phyloP scores from a whole-genome alignment of 352 stramenopile species.

The Globisporangium iwayamae region DNA sequence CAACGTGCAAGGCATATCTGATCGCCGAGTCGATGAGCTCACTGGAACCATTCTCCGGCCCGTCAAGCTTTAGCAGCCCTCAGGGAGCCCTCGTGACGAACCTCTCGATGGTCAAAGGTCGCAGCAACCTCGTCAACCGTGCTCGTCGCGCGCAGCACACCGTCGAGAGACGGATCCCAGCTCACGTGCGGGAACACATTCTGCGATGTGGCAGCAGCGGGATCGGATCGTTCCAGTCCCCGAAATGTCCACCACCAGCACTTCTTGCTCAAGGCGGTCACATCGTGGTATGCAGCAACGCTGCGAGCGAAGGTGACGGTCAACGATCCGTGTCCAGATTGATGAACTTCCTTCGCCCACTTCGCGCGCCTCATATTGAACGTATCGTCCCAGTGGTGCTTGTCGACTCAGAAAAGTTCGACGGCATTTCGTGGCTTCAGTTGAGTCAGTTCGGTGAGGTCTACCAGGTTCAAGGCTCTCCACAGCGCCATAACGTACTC shows the following conservation, averaged over 20 bases:
- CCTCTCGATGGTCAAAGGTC: constrained; percentile 28
- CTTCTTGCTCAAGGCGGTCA: constrained; percentile 55
- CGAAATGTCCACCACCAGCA: constrained; percentile 33
- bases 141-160: constrained; percentile 68
- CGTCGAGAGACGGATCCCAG: constrained; percentile 63
- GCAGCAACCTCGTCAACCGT: constrained; percentile 40
- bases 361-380: constrained; percentile 71
- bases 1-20: constrained; percentile 62
- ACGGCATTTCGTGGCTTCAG: constrained; percentile 62
- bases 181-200: constrained; percentile 60
- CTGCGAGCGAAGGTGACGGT: constrained; percentile 52
- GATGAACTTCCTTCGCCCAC: constrained; percentile 71
- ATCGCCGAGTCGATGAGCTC: constrained; percentile 70
- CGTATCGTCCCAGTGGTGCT: constrained; percentile 66
- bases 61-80: constrained; percentile 15
- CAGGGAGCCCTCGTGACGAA: constrained; percentile 27
- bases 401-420: constrained; percentile 66
- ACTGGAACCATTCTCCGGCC: constrained; percentile 40
- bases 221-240: constrained; percentile 29
- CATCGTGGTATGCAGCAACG: constrained; percentile 83
- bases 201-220: constrained; percentile 29
- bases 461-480: constrained; percentile 77
- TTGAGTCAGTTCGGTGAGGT: constrained; percentile 66
- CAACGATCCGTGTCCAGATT: constrained; percentile 58
- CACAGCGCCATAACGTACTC: constrained; percentile 69